phyloP scores from a whole-genome alignment of 2,329 filamentous ascomycete species.

The Trichoderma atroviride region DNA sequence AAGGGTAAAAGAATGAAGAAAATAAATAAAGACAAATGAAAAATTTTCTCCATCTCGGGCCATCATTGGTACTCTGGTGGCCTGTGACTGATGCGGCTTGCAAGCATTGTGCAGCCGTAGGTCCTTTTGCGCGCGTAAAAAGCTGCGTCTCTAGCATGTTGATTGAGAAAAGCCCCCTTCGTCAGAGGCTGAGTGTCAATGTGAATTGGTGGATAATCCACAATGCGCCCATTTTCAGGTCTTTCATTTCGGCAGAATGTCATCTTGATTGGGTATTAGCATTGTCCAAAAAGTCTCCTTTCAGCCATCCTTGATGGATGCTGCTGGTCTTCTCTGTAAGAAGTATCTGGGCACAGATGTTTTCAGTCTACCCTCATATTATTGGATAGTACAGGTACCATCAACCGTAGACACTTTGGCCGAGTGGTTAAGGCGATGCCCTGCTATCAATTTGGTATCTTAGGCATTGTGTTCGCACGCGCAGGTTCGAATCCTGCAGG shows the following conservation, averaged over 20 bases:
- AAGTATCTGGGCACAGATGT: neutral
- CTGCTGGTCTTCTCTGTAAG: neutral
- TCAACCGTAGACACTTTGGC: slow-evolving; percentile 26
- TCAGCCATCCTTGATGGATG: neutral
- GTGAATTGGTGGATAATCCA: neutral
- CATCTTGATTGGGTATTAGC: neutral
- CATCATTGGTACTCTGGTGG: neutral
- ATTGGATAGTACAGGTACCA: rapidly evolving
- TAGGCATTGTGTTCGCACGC: slow-evolving; percentile 28
- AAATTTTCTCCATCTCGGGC: neutral
- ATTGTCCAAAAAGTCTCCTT: neutral
- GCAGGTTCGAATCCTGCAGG: slow-evolving; percentile 28
- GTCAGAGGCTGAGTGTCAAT: slow-evolving; percentile 6
- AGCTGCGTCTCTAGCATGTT: neutral
- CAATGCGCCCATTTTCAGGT: neutral
- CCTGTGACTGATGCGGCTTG: neutral
- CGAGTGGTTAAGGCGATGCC: slow-evolving; percentile 28
- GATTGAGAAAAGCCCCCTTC: neutral
- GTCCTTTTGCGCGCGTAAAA: neutral
- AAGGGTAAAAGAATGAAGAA: neutral
- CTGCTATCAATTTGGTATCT: slow-evolving; percentile 23
- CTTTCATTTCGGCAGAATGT: neutral
- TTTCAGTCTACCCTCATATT: neutral
- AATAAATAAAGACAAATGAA: neutral
- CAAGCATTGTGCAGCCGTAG: neutral